Base-by-base conservation (phyloP, 257 asterid genomes). In the Misopates orontium region DNA sequence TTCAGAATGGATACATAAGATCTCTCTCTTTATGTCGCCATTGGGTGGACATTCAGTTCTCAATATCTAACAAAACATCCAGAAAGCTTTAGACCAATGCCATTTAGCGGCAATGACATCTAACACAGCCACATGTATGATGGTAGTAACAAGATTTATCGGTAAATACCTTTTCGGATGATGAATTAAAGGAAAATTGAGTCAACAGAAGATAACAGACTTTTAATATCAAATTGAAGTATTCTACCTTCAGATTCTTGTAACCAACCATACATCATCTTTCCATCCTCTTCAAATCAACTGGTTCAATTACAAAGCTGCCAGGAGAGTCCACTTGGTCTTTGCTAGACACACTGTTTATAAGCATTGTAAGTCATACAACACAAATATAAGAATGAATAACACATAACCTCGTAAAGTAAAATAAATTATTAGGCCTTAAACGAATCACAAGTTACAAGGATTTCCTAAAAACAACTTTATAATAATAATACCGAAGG, bases 281-380 rank as follows among this genome's bases (percentile, higher is more conserved):
- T 90, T 14, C 84, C 97, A 21, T 82, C 95, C 55, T 76, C 96
- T 63, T 76, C 96, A 67, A 88, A 90, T 90, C 97, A 82, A 90
- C 75, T 11, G 99, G 90, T 40, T 84, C 85, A 24, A 94, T 48
- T 64, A 56, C 73, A 75, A 74, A 90, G 70, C 87, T 73, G 73
- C 77, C 76, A 20, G 77, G 81, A 55, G 89, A 86, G 66, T 71
- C 95, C 70, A 94, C 87, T 65, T 90, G 95, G 36, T 90, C 92
- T 83, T 70, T 78, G 71, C 80, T 72, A 31, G 95, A 90, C 66
- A 82, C 99, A 90, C 53, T 16, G 73, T 54, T 44, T 17, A 52
- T 39, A 44, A 20, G 60, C 16, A 49, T 13, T 22, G 23, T 69
- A 49, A 64, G 50, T 41, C 21, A 1, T 59, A 66, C 21, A 15